Conservation (phyloP, 2,329 filamentous ascomycete species). For the Albifimbria verrucaria region DNA sequence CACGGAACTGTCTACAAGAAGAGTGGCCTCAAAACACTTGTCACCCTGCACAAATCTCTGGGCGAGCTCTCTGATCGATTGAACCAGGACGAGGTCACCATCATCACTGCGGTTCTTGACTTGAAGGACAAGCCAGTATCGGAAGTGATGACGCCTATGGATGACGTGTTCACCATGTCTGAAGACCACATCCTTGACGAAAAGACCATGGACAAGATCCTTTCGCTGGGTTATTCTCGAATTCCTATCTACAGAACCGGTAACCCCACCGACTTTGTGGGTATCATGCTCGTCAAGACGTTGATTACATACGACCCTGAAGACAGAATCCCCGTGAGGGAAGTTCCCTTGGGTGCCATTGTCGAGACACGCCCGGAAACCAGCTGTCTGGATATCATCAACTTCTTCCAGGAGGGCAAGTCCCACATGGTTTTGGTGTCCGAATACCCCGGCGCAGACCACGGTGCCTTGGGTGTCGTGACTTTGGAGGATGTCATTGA, state of each 20-base stretch:
- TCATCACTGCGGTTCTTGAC: slow-evolving; percentile 94
- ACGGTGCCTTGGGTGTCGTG: slow-evolving; percentile 87
- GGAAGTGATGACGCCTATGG: slow-evolving; percentile 98
- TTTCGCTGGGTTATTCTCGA: slow-evolving; percentile 90
- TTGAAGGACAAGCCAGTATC: slow-evolving; percentile 94
- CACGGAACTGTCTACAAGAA: slow-evolving; percentile 98
- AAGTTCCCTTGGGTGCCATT: slow-evolving; percentile 89
- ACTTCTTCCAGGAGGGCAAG: slow-evolving; percentile 99
- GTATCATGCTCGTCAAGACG: slow-evolving; percentile 98
- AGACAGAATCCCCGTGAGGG: slow-evolving; percentile 79
- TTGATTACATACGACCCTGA: slow-evolving; percentile 98
- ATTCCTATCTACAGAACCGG: slow-evolving; percentile 91
- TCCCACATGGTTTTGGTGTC: slow-evolving; percentile 98
- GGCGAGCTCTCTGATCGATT: slow-evolving; percentile 84
- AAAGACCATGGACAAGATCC: slow-evolving; percentile 87
- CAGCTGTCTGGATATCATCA: slow-evolving; percentile 96
- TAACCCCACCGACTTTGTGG: slow-evolving; percentile 83
- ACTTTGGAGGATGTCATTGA: slow-evolving; percentile 98
- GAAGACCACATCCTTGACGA: slow-evolving; percentile 92
- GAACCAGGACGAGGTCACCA: slow-evolving; percentile 97
- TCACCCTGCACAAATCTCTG: slow-evolving; percentile 89
- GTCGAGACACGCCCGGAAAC: slow-evolving; percentile 94
- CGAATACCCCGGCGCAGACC: slow-evolving; percentile 82
- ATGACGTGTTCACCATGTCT: slow-evolving; percentile 95
- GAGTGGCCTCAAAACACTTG: slow-evolving; percentile 91